Evolutionary conservation across 139 green algal species (phyloP), one percentile per base, ranked within the genome.

Genomic region (Zygnema cylindricum): DNA sequence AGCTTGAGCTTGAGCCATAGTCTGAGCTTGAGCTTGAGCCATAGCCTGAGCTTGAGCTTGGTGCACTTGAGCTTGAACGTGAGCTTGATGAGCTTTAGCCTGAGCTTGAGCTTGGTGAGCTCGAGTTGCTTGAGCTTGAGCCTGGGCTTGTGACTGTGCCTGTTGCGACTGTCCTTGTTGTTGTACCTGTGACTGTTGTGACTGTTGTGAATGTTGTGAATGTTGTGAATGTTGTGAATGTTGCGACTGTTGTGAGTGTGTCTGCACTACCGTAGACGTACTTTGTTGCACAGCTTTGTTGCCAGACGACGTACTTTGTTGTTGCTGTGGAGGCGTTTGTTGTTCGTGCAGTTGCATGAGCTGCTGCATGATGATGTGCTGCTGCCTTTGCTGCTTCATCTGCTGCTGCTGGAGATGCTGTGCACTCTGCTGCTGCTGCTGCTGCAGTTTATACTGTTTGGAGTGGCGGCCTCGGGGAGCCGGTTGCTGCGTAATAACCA

Each of bases 341-440:
- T 85, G 78, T 33, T 85, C 54, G n/a, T 85, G 78, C 78, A 76
- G 78, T 11, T 85, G 77, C 36, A 36, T 32, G 54, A 43, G 35
- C 77, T 85, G 78, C 36, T 85, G 78, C 78, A 76, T 54, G 35
- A 76, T n/a, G n/a, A n/a, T 49, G n/a, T 76, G 77, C 77, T 76
- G 35, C 77, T 85, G 77, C 77, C 41, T 0, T 1, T 73, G 78
- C 36, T 85, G 78, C 78, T 85, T 49, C 77, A 55, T 49, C 35
- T 63, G 77, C 77, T 85, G 77, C 77, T 85, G 77, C 35, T 85
- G 38, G 49, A 0, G 1, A 1, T 85, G 35, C 35, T 85, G 38
- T 54, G 69, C 49, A 33, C 71, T 49, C 38, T 85, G 7, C 35
- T 73, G 21, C 77, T 85, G 77, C 77, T 85, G 77, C 77, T 85